These are phyloP conservation scores for Murraya paniculata DNA, from an alignment of 345 rosid species.

Conservation along the genomic window DNA sequence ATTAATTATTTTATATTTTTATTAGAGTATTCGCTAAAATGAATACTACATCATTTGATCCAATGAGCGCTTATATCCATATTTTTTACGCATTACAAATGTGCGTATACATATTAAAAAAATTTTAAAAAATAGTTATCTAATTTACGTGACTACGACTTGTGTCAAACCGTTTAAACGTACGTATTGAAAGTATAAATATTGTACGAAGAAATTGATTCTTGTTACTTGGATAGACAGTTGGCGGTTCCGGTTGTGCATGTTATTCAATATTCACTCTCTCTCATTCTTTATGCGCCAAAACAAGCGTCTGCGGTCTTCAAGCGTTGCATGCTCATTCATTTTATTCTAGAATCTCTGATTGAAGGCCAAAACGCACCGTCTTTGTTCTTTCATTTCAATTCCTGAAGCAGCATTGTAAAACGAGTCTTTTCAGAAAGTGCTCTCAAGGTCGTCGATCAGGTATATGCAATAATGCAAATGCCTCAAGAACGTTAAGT, in stretches of 20 bases:
- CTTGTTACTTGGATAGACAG: background rate
- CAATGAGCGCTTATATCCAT: too few species aligned
- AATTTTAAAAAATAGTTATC: too few species aligned
- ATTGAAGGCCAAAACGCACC: background rate
- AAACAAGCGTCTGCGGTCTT: background rate
- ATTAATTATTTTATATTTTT: too few species aligned
- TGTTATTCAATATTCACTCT: background rate
- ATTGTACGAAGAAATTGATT: background rate
- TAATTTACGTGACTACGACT: too few species aligned
- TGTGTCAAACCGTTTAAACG: too few species aligned
- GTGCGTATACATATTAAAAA: too few species aligned
- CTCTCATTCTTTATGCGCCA: background rate
- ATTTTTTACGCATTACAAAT: too few species aligned
- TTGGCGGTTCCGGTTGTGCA: conserved; percentile 1
- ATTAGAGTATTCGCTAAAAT: too few species aligned
- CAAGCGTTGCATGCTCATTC: background rate
- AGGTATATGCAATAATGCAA: background rate
- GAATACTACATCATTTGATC: too few species aligned
- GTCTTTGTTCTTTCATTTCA: background rate
- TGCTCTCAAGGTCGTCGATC: background rate
- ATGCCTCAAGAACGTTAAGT: background rate
- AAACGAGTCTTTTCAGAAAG: background rate
- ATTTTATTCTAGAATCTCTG: background rate
- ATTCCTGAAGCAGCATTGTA: background rate
- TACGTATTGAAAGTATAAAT: too few species aligned